Percentiles rank a stretch among this genome's conserved stretches.
phyloP scores from a whole-genome alignment of 768 basidiomycete genomes.

The Rossbeevera mucosa region DNA sequence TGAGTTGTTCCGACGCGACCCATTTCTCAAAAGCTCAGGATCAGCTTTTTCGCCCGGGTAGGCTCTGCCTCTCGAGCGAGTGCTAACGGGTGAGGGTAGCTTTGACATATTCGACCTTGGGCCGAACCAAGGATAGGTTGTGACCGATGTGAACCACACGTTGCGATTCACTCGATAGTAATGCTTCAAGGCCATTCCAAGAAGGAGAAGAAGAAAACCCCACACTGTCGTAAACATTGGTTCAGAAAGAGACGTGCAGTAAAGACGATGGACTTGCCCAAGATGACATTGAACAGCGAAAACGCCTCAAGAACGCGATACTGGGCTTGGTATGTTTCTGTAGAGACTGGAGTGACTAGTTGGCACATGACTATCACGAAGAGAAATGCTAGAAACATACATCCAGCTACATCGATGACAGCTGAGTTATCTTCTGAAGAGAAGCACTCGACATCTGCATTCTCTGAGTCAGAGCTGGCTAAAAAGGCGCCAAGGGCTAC shows the following conservation, averaged over 20 bases:
- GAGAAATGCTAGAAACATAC: constrained; percentile 40
- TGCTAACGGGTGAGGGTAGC: constrained; percentile 40
- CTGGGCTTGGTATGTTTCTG: constrained; percentile 85
- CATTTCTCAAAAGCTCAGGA: constrained; percentile 19
- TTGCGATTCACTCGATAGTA: constrained; percentile 39
- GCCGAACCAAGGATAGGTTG: constrained; percentile 69
- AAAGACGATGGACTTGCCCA: constrained; percentile 43
- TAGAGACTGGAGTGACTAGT: constrained; percentile 52
- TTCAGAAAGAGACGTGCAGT: constrained; percentile 5
- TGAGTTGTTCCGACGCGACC: constrained; percentile 18
- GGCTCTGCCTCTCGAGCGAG: constrained; percentile 35
- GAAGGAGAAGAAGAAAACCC: constrained; percentile 44
- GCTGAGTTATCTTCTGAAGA: constrained; percentile 48
- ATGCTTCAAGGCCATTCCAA: constrained; percentile 41
- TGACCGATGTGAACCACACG: constrained; percentile 70
- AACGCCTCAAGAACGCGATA: constrained; percentile 80
- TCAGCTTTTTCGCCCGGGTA: constrained; percentile 26
- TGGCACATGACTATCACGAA: constrained; percentile 1
- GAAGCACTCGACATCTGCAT: constrained; percentile 81
- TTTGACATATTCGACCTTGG: constrained; percentile 34
- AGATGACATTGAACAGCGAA: constrained; percentile 69
- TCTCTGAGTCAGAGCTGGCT: constrained; percentile 68
- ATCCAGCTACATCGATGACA: constrained; percentile 57
- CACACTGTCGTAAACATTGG: constrained; percentile 36
- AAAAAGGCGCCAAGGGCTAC: constrained; percentile 72